phyloP scores from a whole-genome alignment of 2,329 filamentous ascomycete genomes.

The Ceratocystis variospora region DNA sequence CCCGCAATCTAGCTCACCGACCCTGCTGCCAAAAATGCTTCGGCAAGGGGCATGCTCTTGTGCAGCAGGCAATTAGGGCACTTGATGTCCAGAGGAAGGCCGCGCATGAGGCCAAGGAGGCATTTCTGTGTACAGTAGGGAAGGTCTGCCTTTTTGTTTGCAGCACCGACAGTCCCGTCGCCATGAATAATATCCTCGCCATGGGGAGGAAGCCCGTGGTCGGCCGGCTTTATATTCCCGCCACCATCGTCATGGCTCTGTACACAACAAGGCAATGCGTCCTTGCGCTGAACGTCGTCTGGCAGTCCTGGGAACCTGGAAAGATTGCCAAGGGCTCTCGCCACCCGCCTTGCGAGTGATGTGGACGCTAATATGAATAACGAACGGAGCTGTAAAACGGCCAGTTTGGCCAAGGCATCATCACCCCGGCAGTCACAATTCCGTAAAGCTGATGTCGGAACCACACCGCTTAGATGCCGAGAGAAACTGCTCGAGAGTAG shows the following conservation, averaged over 20 bases:
- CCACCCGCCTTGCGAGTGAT: background rate
- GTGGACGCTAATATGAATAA: background rate
- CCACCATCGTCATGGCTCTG: no score
- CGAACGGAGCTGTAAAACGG: background rate
- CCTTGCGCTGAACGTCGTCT: background rate
- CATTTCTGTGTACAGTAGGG: background rate
- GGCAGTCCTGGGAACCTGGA: background rate
- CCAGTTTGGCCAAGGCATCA: background rate
- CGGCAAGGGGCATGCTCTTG: background rate
- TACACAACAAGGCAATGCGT: no score
- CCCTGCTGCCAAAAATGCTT: background rate
- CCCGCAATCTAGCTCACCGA: background rate
- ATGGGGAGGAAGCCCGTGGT: no score
- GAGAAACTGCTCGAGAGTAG: background rate
- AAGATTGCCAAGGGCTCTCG: background rate
- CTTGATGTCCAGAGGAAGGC: background rate
- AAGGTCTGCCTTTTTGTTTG: background rate
- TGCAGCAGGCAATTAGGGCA: background rate
- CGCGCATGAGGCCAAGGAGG: background rate
- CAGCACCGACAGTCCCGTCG: background rate
- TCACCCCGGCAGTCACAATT: no score
- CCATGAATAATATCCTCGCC: background rate
- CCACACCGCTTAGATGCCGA: no score
- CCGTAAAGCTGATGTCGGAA: no score
- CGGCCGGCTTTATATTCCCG: no score